Percentiles rank a stretch among this genome's conserved stretches.
These are phyloP conservation scores for Russula emetica DNA, from an alignment of 768 basidiomycete species.

Conservation along the genomic window DNA sequence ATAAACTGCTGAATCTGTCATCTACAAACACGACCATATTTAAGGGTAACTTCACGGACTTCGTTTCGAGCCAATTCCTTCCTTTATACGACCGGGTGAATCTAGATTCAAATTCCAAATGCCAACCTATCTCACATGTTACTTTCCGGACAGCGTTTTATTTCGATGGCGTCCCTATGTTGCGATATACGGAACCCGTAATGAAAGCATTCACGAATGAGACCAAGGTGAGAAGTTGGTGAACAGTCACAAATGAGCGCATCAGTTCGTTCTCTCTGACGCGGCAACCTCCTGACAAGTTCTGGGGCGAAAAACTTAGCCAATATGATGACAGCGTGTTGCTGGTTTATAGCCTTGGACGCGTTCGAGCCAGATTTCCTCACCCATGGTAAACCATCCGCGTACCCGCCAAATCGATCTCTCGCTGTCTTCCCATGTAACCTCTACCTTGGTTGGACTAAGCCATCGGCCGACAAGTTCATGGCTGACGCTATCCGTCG, in stretches of 20 bases:
- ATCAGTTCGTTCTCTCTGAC: background rate
- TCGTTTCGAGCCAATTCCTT: conserved; percentile 35
- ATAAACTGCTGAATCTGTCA: conserved; percentile 42
- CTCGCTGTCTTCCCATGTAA: background rate
- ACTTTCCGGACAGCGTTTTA: conserved; percentile 20
- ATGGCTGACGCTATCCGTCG: background rate
- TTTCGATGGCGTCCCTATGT: conserved; percentile 4
- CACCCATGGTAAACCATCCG: conserved; percentile 21
- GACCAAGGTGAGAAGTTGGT: background rate
- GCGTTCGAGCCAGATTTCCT: conserved; percentile 16
- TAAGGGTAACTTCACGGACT: conserved; percentile 37
- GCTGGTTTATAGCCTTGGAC: conserved; percentile 38
- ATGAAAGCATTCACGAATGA: conserved; percentile 12
- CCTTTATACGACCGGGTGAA: conserved; percentile 26
- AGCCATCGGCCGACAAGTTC: conserved; percentile 34
- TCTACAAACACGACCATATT: conserved; percentile 35
- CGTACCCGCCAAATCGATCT: conserved; percentile 27
- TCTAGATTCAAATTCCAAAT: background rate
- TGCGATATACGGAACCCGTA: conserved; percentile 1
- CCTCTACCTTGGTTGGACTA: conserved; percentile 42
- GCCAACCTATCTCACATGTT: background rate
- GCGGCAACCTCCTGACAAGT: conserved; percentile 36
- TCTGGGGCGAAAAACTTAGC: conserved; percentile 41
- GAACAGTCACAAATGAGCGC: too few relatives aligned
- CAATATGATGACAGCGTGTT: conserved; percentile 38